Evolutionary conservation across 495 filamentous ascomycete genomes (phyloP).

Genomic region (Trichoderma orchidacearum): DNA sequence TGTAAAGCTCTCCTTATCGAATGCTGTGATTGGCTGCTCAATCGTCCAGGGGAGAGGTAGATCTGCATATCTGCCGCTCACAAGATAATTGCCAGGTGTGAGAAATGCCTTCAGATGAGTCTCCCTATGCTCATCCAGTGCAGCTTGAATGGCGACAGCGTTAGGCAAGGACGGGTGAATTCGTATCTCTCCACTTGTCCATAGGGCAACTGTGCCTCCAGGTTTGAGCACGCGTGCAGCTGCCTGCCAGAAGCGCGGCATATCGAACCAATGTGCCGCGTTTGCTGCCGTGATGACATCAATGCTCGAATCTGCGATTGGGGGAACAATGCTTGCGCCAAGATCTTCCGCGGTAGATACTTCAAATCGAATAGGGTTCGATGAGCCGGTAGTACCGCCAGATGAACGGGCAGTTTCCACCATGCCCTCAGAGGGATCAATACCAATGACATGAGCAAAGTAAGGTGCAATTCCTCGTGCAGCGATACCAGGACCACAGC

Average conservation of each 20-base stretch:
- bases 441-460: constrained; percentile 34
- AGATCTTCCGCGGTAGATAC: constrained; percentile 33
- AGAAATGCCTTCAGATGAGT: no score
- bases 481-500: constrained; percentile 40
- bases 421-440: constrained; percentile 42
- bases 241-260: constrained; percentile 44
- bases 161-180: constrained; percentile 18
- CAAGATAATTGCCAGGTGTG: constrained; percentile 28
- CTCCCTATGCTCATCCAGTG: constrained; percentile 18
- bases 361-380: constrained; percentile 26
- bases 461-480: constrained; percentile 20
- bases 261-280: constrained; percentile 49
- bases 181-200: constrained; percentile 25
- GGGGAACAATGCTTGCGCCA: constrained; percentile 4
- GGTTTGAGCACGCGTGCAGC: constrained; percentile 42
- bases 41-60: constrained; percentile 39
- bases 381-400: constrained; percentile 11
- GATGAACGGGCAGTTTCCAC: constrained; percentile 23
- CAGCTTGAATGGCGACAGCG: constrained; percentile 11
- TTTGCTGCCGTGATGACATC: constrained; percentile 39
- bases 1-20: constrained; percentile 25
- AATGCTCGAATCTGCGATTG: constrained; percentile 20
- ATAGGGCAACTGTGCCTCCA: constrained; percentile 43
- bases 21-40: constrained; percentile 16
- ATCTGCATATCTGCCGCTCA: constrained; percentile 21